Evolutionary conservation across 108 stramenopile genomes (phyloP).

Genomic region (Pseudonitzschia multiseries): DNA sequence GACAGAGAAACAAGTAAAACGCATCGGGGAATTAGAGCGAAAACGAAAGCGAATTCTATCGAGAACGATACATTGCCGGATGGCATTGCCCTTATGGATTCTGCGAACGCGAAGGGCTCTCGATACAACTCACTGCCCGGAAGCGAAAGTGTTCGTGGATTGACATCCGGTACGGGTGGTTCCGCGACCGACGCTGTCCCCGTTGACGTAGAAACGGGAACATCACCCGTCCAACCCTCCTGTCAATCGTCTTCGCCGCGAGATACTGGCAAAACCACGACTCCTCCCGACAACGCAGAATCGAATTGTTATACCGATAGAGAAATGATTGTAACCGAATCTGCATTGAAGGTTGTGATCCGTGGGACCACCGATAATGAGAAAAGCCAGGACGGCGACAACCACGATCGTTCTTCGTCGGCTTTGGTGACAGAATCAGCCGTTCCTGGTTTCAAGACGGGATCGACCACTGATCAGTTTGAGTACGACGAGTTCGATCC

Average conservation of each 20-base stretch:
- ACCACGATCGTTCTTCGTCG: neutral
- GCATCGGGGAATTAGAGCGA: too few relatives aligned
- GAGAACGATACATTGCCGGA: too few relatives aligned
- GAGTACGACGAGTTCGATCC: constrained; percentile 23
- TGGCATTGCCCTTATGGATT: too few relatives aligned
- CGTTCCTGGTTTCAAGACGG: neutral
- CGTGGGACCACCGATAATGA: neutral
- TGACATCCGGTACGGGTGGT: neutral
- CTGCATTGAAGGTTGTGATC: neutral
- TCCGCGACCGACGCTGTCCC: neutral
- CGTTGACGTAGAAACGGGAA: neutral
- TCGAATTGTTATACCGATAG: neutral
- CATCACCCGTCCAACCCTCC: too few relatives aligned
- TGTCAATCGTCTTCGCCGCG: neutral
- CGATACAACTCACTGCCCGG: too few relatives aligned
- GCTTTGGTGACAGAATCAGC: neutral
- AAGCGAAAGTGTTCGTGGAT: neutral
- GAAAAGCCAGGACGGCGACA: neutral
- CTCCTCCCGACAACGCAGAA: neutral
- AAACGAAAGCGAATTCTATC: too few relatives aligned
- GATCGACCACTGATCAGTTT: neutral
- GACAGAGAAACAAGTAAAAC: too few relatives aligned
- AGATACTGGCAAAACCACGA: neutral
- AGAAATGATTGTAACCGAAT: too few relatives aligned
- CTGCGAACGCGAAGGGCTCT: too few relatives aligned